Conservation (phyloP, 805 yeast species). For the Starmerella apis region DNA sequence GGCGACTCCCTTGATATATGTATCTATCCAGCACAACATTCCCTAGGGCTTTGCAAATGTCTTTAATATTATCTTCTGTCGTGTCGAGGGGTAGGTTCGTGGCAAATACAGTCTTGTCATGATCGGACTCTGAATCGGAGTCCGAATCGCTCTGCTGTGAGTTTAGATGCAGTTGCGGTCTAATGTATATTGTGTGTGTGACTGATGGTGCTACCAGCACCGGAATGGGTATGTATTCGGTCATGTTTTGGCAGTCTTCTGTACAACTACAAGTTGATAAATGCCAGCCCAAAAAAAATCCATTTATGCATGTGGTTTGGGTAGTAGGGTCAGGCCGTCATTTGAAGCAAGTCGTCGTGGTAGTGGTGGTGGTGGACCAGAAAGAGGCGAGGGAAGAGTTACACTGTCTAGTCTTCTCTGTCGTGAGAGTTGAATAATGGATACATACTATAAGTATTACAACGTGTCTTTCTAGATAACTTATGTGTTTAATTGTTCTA, state of each 20-base stretch:
- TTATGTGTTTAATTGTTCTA: too few relatives aligned
- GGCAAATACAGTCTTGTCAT: conserved; percentile 46
- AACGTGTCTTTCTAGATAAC: too few relatives aligned
- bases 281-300: neutral
- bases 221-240: conserved; percentile 23
- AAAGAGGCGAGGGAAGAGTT: too few relatives aligned
- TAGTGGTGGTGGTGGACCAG: too few relatives aligned
- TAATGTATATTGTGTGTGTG: conserved; percentile 24
- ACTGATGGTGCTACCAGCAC: conserved; percentile 16
- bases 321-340: neutral
- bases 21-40: conserved; percentile 33
- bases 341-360: neutral
- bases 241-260: neutral
- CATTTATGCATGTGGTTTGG: neutral
- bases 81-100: conserved; percentile 66
- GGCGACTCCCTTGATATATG: conserved; percentile 33
- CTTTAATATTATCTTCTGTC: conserved; percentile 42
- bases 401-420: too few relatives aligned
- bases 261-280: neutral
- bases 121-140: conserved; percentile 10
- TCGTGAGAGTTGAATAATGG: too few relatives aligned
- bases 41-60: conserved; percentile 44
- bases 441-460: too few relatives aligned
- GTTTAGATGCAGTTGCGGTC: conserved; percentile 19
- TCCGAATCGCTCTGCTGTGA: conserved; percentile 1